These are phyloP conservation scores for Tuber umbilicatum DNA, from an alignment of 495 filamentous ascomycete genomes.

Conservation along the genomic window DNA sequence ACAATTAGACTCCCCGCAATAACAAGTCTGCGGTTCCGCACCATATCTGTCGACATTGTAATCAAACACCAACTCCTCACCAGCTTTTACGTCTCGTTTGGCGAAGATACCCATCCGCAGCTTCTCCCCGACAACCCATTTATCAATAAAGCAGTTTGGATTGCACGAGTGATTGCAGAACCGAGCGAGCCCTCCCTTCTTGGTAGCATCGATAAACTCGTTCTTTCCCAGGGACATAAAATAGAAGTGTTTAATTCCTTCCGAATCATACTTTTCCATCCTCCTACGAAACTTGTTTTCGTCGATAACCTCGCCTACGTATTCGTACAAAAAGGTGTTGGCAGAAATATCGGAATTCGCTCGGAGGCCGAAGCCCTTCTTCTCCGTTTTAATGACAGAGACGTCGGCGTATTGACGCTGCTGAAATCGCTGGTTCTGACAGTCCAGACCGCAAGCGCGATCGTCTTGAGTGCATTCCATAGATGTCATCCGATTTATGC, in stretches of 20 bases:
- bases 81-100: constrained; percentile 72
- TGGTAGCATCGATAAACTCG: constrained; percentile 97
- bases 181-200: constrained; percentile 87
- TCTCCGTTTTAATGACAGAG: constrained; percentile 91
- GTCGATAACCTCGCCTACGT: constrained; percentile 97
- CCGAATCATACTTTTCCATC: constrained; percentile 84
- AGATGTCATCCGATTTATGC: constrained; percentile 96
- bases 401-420: constrained; percentile 82
- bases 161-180: constrained; percentile 99
- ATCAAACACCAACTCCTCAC: constrained; percentile 98
- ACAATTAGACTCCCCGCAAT: constrained; percentile 92
- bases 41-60: constrained; percentile 99
- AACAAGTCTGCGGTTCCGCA: constrained; percentile 91
- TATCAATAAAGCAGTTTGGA: constrained; percentile 98
- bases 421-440: constrained; percentile 94
- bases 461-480: constrained; percentile 84
- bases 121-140: constrained; percentile 98
- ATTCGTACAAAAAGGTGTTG: constrained; percentile 93
- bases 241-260: constrained; percentile 98
- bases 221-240: constrained; percentile 98
- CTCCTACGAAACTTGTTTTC: constrained; percentile 79
- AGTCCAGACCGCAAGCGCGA: constrained; percentile 78
- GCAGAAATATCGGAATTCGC: constrained; percentile 67
- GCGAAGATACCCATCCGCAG: constrained; percentile 99
- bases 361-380: constrained; percentile 91